Percentiles rank a stretch among this genome's conserved stretches.
phyloP scores from a whole-genome alignment of 495 filamentous ascomycete genomes.

The Cetradonia linearis region DNA sequence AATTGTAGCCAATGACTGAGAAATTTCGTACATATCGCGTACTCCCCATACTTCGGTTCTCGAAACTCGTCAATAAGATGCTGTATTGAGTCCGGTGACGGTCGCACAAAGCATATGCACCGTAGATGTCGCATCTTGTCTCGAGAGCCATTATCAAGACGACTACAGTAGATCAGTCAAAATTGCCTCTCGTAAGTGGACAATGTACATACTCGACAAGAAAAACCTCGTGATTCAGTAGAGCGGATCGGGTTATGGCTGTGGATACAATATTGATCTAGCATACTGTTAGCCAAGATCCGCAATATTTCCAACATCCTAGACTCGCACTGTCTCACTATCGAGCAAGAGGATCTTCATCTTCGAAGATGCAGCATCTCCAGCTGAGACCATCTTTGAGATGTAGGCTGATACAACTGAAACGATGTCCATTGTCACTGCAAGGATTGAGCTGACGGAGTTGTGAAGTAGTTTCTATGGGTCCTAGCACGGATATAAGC shows the following conservation, averaged over 20 bases:
- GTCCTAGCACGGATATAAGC: no score
- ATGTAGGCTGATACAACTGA: slow-evolving; percentile 90
- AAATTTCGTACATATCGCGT: slow-evolving; percentile 58
- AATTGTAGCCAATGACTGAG: background rate
- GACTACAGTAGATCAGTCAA: slow-evolving; percentile 34
- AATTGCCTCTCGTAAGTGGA: background rate
- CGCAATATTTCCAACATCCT: slow-evolving; percentile 9
- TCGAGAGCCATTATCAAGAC: slow-evolving; percentile 77
- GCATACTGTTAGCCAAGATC: slow-evolving; percentile 13
- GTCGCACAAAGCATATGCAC: slow-evolving; percentile 86
- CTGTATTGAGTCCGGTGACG: slow-evolving; percentile 83
- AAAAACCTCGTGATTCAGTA: slow-evolving; percentile 96
- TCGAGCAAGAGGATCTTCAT: slow-evolving; percentile 98
- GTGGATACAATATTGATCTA: slow-evolving; percentile 84
- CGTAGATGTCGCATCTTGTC: slow-evolving; percentile 98
- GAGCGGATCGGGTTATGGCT: slow-evolving; percentile 85
- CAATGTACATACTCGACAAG: slow-evolving; percentile 60
- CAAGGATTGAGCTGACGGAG: background rate
- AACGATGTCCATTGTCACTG: slow-evolving; percentile 71
- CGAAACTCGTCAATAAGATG: slow-evolving; percentile 89
- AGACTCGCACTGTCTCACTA: slow-evolving; percentile 69
- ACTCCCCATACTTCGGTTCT: slow-evolving; percentile 96
- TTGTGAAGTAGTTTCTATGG: background rate
- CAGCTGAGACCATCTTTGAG: slow-evolving; percentile 89
- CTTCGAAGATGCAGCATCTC: slow-evolving; percentile 76